A percentile compares a stretch with the other conserved stretches of the same genome.
Evolutionary conservation across 257 asterid genomes (phyloP).

Genomic region (Solanum dulcamara): DNA sequence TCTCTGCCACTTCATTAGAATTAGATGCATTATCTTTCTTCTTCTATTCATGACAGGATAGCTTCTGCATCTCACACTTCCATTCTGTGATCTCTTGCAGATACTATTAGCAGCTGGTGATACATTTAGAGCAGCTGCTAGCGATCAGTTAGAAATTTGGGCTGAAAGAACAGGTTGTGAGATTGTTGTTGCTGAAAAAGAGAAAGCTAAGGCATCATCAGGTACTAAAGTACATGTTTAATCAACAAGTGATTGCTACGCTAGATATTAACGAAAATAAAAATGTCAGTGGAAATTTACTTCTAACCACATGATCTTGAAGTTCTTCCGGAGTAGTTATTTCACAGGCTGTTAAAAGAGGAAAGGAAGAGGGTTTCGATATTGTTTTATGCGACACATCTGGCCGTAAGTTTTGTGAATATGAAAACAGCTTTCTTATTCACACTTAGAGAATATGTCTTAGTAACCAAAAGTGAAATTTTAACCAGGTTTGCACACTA

Average conservation of each 20-base stretch:
- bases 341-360: constrained; percentile 91
- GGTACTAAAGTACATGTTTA: constrained; percentile 27
- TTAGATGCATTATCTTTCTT: not conserved
- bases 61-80: not conserved
- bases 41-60: not conserved
- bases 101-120: constrained; percentile 95
- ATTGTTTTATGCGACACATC: constrained; percentile 89
- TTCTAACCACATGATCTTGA: constrained; percentile 35
- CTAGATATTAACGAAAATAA: not conserved
- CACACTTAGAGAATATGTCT: not conserved
- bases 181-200: constrained; percentile 78
- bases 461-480: not conserved
- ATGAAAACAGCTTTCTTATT: not conserved
- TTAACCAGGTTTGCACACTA: constrained; percentile 75
- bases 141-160: constrained; percentile 93
- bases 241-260: not conserved
- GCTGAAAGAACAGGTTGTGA: constrained; percentile 93
- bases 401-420: constrained; percentile 59
- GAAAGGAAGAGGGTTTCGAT: constrained; percentile 67
- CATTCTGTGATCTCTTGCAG: constrained; percentile 18
- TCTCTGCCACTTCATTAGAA: not conserved
- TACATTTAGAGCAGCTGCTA: constrained; percentile 98
- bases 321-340: constrained; percentile 79
- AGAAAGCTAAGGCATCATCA: constrained; percentile 78
- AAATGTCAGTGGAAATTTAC: not conserved